These are phyloP conservation scores for Angophora floribunda DNA, from an alignment of 345 rosid species.

Conservation along the genomic window DNA sequence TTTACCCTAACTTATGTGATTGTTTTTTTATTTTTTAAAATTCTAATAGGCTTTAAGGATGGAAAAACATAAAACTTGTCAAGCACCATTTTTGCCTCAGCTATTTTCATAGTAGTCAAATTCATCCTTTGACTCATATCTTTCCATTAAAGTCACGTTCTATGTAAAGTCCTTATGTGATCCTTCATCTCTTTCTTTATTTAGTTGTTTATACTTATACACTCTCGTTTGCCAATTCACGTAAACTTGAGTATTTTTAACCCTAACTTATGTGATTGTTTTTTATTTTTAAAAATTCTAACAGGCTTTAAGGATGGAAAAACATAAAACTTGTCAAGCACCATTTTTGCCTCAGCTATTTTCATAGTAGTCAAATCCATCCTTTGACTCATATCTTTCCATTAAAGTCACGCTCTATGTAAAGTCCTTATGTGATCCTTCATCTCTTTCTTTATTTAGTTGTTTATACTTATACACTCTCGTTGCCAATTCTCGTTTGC, in stretches of 20 bases:
- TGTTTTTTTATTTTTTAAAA: neutral
- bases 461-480: neutral
- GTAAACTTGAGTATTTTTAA: no score
- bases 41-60: neutral
- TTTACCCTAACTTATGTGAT: neutral
- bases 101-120: neutral
- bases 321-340: no score
- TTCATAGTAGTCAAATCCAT: no score
- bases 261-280: no score
- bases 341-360: no score
- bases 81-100: neutral
- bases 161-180: neutral
- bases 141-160: neutral
- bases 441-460: no score
- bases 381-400: no score
- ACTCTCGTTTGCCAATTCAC: neutral
- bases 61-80: neutral
- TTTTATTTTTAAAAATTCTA: no score
- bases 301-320: no score
- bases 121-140: neutral
- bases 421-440: no score
- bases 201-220: neutral
- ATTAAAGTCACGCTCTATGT: no score
- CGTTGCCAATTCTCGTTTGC: neutral
- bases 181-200: neutral